Percentiles rank a stretch among this genome's conserved stretches.
Evolutionary conservation across 441 rosid species (phyloP).

Genomic region (Gossypium trilobum): DNA sequence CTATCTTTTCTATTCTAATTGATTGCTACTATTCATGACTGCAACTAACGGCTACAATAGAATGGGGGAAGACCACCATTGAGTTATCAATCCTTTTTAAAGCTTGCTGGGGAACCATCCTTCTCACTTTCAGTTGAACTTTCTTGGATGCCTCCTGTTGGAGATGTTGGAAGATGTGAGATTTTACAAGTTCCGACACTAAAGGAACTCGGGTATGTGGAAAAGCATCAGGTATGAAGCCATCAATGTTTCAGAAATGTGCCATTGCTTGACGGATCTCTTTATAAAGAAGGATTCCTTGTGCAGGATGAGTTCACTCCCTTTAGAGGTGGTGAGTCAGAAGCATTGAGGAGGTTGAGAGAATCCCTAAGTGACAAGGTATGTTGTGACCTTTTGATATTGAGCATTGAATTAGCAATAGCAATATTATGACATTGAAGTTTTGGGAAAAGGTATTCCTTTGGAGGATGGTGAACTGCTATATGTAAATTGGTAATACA

Average conservation of each 20-base stretch:
- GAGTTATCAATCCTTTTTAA: slow-evolving; percentile 77
- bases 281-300: background rate
- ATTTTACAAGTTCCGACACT: slow-evolving; percentile 55
- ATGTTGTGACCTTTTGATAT: background rate
- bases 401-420: background rate
- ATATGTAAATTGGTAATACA: background rate
- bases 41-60: slow-evolving; percentile 24
- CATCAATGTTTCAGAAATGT: background rate
- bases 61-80: slow-evolving; percentile 79
- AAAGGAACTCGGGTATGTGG: slow-evolving; percentile 63
- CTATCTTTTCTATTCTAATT: slow-evolving; percentile 11
- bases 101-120: slow-evolving; percentile 76
- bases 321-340: slow-evolving; percentile 84
- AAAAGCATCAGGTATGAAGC: slow-evolving; percentile 38
- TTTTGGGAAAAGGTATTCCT: background rate
- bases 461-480: background rate
- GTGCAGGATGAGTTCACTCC: slow-evolving; percentile 58
- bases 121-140: slow-evolving; percentile 38
- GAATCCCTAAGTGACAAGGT: slow-evolving; percentile 63
- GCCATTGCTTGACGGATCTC: background rate
- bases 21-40: background rate
- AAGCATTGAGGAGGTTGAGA: slow-evolving; percentile 55
- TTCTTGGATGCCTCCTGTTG: slow-evolving; percentile 62
- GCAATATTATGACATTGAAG: background rate
- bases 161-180: slow-evolving; percentile 45